Evolutionary conservation across 1,284 basidiomycete genomes (phyloP), one percentile per base, ranked within the genome.

Genomic region (Stereum hirsutum): DNA sequence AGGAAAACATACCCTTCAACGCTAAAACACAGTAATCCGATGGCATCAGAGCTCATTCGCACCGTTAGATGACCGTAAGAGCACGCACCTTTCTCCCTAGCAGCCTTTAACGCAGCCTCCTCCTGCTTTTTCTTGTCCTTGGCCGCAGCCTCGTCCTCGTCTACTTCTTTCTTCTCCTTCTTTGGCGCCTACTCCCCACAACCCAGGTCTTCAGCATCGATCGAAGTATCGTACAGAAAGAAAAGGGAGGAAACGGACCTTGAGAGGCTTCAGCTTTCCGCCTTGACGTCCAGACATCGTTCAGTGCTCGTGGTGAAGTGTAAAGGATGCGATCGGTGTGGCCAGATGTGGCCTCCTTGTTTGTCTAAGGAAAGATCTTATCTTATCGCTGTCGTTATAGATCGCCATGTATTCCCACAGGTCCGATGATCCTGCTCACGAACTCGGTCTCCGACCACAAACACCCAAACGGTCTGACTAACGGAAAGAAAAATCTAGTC

Each of bases 211-310:
- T 36, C 34, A n/a, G 27, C 14, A 14, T 33, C 5, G 2, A 20
- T 3, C 17, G 2, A 15, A 15, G 36, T 25, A 7, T 26, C 25
- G 11, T 12, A 5, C 17, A 10, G 38, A 7, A n/a, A 31, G 23
- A 37, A 44, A 23, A 23, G 17, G 30, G 40, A 8, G 19, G 42
- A 15, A 39, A 41, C 48, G 34, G 38, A 72, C 78, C 74, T 81
- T 81, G 39, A 80, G 66, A 47, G 85, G 85, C 71, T 88, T 88
- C 43, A 81, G 59, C 64, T 89, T 88, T 57, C 84, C 84, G 49
- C 83, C 85, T 68, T 85, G 79, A 65, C 84, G 74, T 57, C 71
- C 66, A 35, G 81, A 73, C 82, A 86, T 85, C 47, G 28, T 17
- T 17, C n/a, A n/a, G n/a, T n/a, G n/a, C n/a, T n/a, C n/a, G n/a